phyloP scores from a whole-genome alignment of 78 protist species.

The Dictyostelium intermedium region DNA sequence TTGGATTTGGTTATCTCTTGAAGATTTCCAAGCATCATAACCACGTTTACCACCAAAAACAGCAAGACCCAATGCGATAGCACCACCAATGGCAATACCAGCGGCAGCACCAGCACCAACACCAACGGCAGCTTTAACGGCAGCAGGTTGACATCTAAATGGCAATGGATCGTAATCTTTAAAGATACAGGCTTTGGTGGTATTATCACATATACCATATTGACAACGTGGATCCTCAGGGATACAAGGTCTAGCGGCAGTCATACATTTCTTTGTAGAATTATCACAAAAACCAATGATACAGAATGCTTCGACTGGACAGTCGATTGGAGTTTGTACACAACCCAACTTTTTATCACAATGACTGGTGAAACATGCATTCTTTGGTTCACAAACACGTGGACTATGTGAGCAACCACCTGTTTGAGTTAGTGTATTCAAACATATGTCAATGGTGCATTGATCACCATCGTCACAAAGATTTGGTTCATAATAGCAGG shows the following conservation, averaged over 20 bases:
- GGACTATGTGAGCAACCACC: constrained; percentile 30
- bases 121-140: constrained; percentile 53
- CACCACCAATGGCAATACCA: constrained; percentile 72
- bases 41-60: constrained; percentile 68
- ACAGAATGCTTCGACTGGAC: constrained; percentile 12
- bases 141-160: constrained; percentile 56
- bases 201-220: constrained; percentile 47
- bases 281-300: not conserved
- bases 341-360: constrained; percentile 2
- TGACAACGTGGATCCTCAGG: constrained; percentile 36
- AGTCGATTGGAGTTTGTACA: not conserved
- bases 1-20: constrained; percentile 12
- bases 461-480: constrained; percentile 21
- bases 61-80: constrained; percentile 51
- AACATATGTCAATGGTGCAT: constrained; percentile 21
- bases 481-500: not conserved
- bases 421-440: not conserved
- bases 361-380: not conserved
- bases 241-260: constrained; percentile 2
- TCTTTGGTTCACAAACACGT: not conserved
- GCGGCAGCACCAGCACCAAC: constrained; percentile 68
- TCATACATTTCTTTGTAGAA: not conserved
- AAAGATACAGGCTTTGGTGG: not conserved
- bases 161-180: constrained; percentile 29
- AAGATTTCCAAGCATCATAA: constrained; percentile 60